A percentile compares a stretch with the other conserved stretches of the same genome.
phyloP scores from a whole-genome alignment of 345 rosid genomes.

The Ceriops decandra region DNA sequence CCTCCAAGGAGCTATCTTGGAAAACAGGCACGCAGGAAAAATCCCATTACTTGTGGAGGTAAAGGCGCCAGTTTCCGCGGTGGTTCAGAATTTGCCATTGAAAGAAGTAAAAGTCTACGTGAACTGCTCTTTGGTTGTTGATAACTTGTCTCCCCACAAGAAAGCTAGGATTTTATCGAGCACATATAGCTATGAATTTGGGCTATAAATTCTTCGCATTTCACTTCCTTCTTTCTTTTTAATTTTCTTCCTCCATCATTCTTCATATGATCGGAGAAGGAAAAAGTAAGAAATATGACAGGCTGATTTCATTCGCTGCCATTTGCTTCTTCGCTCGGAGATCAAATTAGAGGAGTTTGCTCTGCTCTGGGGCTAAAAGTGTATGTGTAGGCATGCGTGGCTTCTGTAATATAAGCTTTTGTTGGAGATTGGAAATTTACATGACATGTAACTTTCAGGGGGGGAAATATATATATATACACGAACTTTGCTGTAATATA shows the following conservation, averaged over 20 bases:
- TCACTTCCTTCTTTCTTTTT: background rate
- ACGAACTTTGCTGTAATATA: background rate
- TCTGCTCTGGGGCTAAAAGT: background rate
- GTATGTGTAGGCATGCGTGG: background rate
- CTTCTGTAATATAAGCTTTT: constrained; percentile 1
- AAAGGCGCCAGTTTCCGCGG: constrained; percentile 34
- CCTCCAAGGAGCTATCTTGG: constrained; percentile 34
- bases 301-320: background rate
- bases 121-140: constrained; percentile 42
- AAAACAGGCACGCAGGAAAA: constrained; percentile 27
- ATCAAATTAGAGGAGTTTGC: background rate
- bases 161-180: constrained; percentile 31
- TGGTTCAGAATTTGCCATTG: constrained; percentile 24
- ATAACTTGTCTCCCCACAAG: constrained; percentile 36
- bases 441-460: background rate
- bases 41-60: constrained; percentile 44
- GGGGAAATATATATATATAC: too few relatives aligned
- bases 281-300: background rate
- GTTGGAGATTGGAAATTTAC: background rate
- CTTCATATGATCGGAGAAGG: background rate
- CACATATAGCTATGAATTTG: constrained; percentile 21
- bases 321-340: background rate
- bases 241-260: background rate
- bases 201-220: background rate
- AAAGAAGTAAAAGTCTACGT: constrained; percentile 31